Conservation (phyloP, 2,329 filamentous ascomycete genomes). For the Pseudohalonectria lignicola region DNA sequence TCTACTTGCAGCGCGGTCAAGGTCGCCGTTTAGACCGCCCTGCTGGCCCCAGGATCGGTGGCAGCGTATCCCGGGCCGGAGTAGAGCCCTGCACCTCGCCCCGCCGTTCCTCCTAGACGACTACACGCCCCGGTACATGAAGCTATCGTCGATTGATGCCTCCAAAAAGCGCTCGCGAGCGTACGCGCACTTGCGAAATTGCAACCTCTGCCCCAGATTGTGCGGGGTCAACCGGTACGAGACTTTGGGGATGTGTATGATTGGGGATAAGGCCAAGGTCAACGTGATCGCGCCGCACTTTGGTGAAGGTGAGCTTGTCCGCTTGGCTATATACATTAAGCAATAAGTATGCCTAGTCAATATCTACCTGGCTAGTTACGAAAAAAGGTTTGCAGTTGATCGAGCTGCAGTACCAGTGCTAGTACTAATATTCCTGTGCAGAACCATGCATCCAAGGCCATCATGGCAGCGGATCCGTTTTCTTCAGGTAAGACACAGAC, state of each 20-base stretch:
- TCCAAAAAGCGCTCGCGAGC: constrained; percentile 63
- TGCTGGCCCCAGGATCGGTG: background rate
- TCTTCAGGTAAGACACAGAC: constrained; percentile 51
- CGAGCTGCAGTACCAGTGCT: too few relatives aligned
- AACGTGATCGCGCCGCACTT: constrained; percentile 81
- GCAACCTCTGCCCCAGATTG: constrained; percentile 68
- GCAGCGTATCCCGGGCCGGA: background rate
- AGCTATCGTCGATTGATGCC: constrained; percentile 55
- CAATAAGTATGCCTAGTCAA: background rate
- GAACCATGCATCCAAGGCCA: constrained; percentile 77
- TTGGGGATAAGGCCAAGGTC: constrained; percentile 66
- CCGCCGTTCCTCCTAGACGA: constrained; percentile 62
- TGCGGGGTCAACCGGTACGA: constrained; percentile 77
- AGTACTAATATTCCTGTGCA: constrained; percentile 13
- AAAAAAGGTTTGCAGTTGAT: too few relatives aligned
- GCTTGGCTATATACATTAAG: constrained; percentile 3
- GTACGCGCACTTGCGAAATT: constrained; percentile 65
- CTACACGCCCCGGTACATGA: constrained; percentile 63
- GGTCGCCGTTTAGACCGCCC: background rate
- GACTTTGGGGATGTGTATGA: constrained; percentile 66
- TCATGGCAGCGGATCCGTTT: constrained; percentile 69
- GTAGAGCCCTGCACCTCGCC: constrained; percentile 34
- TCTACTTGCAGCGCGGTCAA: background rate
- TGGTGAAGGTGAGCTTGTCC: constrained; percentile 49
- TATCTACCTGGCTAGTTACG: too few relatives aligned